phyloP scores from a whole-genome alignment of 441 rosid species.

The Croton laevigatus region DNA sequence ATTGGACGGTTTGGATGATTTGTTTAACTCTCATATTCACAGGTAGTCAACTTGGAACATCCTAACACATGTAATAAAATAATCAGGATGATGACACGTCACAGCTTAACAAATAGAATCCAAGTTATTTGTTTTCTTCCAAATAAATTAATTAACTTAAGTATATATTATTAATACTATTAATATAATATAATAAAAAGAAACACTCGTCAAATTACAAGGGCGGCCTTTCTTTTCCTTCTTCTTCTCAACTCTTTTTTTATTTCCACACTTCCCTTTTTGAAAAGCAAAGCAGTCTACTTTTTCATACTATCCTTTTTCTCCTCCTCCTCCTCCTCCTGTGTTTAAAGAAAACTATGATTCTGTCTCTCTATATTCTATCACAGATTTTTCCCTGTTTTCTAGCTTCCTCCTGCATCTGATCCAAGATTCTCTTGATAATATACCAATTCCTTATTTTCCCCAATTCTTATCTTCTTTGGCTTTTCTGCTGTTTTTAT shows the following conservation, averaged over 20 bases:
- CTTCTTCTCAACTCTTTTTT: background rate
- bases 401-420: conserved; percentile 1
- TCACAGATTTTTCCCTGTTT: background rate
- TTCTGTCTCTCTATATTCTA: background rate
- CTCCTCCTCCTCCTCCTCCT: background rate
- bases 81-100: too few relatives aligned
- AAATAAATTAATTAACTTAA: background rate
- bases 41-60: too few relatives aligned
- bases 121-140: background rate
- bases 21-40: too few relatives aligned
- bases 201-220: background rate
- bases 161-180: background rate
- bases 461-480: background rate
- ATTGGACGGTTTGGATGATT: too few relatives aligned
- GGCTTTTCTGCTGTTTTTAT: background rate
- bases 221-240: background rate
- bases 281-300: background rate
- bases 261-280: background rate
- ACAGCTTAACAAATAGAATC: background rate
- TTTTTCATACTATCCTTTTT: background rate
- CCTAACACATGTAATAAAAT: too few relatives aligned
- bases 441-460: background rate
- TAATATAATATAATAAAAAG: background rate
- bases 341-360: background rate
- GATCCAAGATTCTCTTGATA: conserved; percentile 18